Evolutionary conservation across 345 rosid species (phyloP).

Genomic region (Citrus inodora): DNA sequence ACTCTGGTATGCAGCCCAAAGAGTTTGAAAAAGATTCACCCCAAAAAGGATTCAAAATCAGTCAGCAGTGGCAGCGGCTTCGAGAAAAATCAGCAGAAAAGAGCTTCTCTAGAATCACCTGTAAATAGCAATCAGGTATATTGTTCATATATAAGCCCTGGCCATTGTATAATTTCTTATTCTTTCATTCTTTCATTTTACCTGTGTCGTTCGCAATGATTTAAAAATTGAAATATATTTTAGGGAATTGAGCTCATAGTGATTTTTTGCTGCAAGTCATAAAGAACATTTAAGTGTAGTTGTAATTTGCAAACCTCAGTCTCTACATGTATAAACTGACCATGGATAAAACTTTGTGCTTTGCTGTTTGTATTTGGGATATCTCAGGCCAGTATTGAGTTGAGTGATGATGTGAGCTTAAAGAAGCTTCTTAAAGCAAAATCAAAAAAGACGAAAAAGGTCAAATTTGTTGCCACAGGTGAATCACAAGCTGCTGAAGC

Average conservation of each 20-base stretch:
- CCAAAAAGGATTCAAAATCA: no score
- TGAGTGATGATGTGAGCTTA: constrained; percentile 55
- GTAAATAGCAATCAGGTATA: constrained; percentile 39
- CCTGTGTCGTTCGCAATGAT: neutral
- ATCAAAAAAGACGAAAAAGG: constrained; percentile 32
- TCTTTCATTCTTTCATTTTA: neutral
- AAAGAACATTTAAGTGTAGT: no score
- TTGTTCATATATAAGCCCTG: neutral
- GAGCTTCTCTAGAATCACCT: constrained; percentile 25
- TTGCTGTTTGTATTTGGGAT: neutral
- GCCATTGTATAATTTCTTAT: neutral
- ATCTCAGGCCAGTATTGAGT: constrained; percentile 37
- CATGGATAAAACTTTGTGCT: no score
- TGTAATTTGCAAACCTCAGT: no score
- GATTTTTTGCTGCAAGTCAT: no score
- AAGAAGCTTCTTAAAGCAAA: constrained; percentile 47
- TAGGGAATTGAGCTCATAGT: no score
- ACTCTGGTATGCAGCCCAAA: constrained; percentile 13
- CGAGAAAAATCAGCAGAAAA: constrained; percentile 23
- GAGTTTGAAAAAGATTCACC: constrained; percentile 14
- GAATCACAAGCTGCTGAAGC: constrained; percentile 40
- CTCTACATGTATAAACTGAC: no score
- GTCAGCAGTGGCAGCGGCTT: no score
- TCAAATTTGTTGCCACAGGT: constrained; percentile 11
- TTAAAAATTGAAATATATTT: neutral